These are phyloP conservation scores for Verticillium isaacii DNA, from an alignment of 2,329 filamentous ascomycete species.

Conservation along the genomic window DNA sequence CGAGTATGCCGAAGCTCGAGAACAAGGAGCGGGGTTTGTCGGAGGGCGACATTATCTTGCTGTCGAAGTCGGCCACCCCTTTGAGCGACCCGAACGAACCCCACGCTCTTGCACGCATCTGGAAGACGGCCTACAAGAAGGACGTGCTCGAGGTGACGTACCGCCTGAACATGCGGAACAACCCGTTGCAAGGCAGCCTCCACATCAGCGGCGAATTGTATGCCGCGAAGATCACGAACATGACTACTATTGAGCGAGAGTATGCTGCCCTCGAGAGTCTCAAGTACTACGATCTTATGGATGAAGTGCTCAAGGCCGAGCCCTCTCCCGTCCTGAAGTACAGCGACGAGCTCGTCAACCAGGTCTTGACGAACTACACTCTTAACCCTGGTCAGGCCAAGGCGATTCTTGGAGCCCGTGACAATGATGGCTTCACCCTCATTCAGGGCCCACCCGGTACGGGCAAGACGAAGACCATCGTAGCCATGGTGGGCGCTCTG, in stretches of 20 bases:
- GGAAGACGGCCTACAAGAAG: constrained; percentile 75
- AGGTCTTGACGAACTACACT: constrained; percentile 70
- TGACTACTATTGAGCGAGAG: constrained; percentile 92
- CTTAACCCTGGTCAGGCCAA: constrained; percentile 87
- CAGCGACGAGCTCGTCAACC: constrained; percentile 64
- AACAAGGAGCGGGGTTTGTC: constrained; percentile 68
- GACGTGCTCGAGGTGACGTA: constrained; percentile 80
- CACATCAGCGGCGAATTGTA: constrained; percentile 65
- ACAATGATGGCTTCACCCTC: constrained; percentile 95
- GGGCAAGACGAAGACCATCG: constrained; percentile 97
- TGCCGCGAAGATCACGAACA: constrained; percentile 81
- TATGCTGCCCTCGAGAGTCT: constrained; percentile 87
- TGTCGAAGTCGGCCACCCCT: constrained; percentile 71
- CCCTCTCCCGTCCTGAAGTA: constrained; percentile 86
- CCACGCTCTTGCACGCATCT: constrained; percentile 83
- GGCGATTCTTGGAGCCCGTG: constrained; percentile 84
- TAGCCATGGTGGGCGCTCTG: constrained; percentile 89
- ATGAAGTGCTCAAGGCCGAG: constrained; percentile 83
- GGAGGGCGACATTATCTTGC: constrained; percentile 84
- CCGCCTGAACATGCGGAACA: constrained; percentile 66
- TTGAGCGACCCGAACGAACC: constrained; percentile 60
- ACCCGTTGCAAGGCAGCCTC: constrained; percentile 58
- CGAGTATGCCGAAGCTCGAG: constrained; percentile 66
- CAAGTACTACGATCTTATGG: constrained; percentile 93
- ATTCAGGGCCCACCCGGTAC: constrained; percentile 95